phyloP scores from a whole-genome alignment of 108 stramenopile species.

The Cyclotella sp. region DNA sequence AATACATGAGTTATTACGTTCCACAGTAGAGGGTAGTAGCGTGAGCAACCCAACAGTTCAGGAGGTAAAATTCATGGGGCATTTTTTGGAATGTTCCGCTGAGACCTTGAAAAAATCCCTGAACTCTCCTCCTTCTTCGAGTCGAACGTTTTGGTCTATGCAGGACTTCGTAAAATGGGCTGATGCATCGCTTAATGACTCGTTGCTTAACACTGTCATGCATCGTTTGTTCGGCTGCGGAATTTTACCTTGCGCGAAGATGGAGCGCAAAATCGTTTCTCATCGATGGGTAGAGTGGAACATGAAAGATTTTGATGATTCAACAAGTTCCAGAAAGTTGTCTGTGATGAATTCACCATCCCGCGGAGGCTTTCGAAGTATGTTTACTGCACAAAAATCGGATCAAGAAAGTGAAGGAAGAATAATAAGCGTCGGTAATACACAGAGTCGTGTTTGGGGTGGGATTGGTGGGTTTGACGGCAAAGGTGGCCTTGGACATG shows the following conservation, averaged over 20 bases:
- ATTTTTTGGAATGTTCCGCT: constrained; percentile 4
- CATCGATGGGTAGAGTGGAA: constrained; percentile 78
- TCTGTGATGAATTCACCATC: constrained; percentile 5
- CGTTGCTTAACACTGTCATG: constrained; percentile 63
- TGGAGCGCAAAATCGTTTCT: constrained; percentile 68
- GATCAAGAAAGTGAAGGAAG: constrained; percentile 15
- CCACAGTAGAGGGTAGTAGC: constrained; percentile 9
- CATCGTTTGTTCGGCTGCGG: constrained; percentile 69
- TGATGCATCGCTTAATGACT: constrained; percentile 66
- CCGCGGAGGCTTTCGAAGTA: constrained; percentile 30
- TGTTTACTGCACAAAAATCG: constrained; percentile 22
- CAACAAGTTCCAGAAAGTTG: neutral
- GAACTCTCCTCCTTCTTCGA: neutral
- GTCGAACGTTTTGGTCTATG: constrained; percentile 47
- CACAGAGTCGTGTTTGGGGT: constrained; percentile 56
- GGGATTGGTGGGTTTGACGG: constrained; percentile 85
- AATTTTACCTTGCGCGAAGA: constrained; percentile 60
- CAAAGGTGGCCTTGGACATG: constrained; percentile 73
- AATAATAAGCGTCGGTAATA: neutral
- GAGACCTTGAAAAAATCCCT: neutral
- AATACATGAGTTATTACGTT: constrained; percentile 23
- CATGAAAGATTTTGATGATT: constrained; percentile 35
- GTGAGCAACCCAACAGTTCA: neutral
- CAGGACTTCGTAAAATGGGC: constrained; percentile 58
- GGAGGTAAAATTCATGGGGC: constrained; percentile 5